phyloP scores from a whole-genome alignment of 352 stramenopile species.

The Halophytophthora batemanensis region DNA sequence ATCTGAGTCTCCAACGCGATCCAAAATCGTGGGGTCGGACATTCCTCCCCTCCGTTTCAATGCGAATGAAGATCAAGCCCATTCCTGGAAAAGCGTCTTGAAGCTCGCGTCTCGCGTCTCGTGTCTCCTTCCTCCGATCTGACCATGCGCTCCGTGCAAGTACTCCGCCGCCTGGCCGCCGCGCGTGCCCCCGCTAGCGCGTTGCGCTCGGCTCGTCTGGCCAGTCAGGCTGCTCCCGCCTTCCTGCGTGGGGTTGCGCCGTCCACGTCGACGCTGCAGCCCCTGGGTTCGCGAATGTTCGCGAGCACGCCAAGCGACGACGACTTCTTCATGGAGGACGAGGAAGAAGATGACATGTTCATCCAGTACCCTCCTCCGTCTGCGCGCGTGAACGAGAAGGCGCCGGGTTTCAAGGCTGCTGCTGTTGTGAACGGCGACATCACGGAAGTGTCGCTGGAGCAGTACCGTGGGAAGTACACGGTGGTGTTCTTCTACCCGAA shows the following conservation, averaged over 20 bases:
- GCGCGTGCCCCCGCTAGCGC: constrained; percentile 14
- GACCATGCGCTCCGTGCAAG: constrained; percentile 25
- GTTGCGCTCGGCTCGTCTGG: constrained; percentile 7
- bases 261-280: constrained; percentile 5
- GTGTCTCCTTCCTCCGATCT: not conserved
- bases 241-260: constrained; percentile 6
- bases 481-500: constrained; percentile 93
- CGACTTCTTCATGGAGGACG: constrained; percentile 62
- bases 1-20: too few relatives aligned
- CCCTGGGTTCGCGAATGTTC: constrained; percentile 30
- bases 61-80: not conserved
- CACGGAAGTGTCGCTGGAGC: constrained; percentile 69
- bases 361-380: constrained; percentile 72
- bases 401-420: constrained; percentile 70
- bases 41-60: too few relatives aligned
- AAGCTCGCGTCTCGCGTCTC: constrained; percentile 7
- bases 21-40: too few relatives aligned
- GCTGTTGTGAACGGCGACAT: constrained; percentile 86
- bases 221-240: constrained; percentile 8
- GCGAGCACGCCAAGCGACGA: constrained; percentile 37
- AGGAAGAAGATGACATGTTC: constrained; percentile 70
- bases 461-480: constrained; percentile 88
- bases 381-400: constrained; percentile 57
- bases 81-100: not conserved
- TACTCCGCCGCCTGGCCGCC: constrained; percentile 29